phyloP scores from a whole-genome alignment of 768 basidiomycete species.

The Collybiopsis luxurians region DNA sequence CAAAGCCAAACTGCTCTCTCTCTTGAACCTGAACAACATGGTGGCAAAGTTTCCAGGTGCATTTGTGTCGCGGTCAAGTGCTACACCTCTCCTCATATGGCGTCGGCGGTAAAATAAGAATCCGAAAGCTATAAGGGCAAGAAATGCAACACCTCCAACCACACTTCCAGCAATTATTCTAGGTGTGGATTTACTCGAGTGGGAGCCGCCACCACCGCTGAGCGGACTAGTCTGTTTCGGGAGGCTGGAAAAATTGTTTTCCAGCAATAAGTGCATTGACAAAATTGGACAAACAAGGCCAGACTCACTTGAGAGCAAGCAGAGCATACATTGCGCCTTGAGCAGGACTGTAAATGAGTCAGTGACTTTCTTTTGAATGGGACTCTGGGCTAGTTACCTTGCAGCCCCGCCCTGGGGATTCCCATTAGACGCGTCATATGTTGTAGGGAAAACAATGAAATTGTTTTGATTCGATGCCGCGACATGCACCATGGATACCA shows the following conservation, averaged over 20 bases:
- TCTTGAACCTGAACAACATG: too few relatives aligned
- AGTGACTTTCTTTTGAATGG: too few relatives aligned
- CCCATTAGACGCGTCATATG: conserved; percentile 22
- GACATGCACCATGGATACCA: conserved; percentile 29
- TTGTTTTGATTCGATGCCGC: conserved; percentile 17
- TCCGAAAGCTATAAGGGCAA: not conserved
- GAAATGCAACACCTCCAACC: not conserved
- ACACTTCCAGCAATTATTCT: conserved; percentile 6
- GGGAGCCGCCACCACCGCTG: not conserved
- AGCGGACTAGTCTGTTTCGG: not conserved
- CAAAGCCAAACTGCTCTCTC: too few relatives aligned
- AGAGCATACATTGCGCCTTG: conserved; percentile 31
- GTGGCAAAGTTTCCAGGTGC: not conserved
- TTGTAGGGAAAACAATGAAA: conserved; percentile 20
- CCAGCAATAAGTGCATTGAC: too few relatives aligned
- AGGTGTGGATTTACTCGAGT: not conserved
- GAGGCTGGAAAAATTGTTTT: not conserved
- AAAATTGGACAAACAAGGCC: too few relatives aligned
- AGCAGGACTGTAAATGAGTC: too few relatives aligned
- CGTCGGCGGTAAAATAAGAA: not conserved
- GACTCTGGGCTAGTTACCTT: too few relatives aligned
- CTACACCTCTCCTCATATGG: too few relatives aligned
- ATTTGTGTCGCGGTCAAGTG: not conserved
- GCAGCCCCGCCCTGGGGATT: conserved; percentile 13
- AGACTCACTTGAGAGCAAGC: conserved; percentile 15